Evolutionary conservation across 768 basidiomycete genomes (phyloP).

Genomic region (Solioccasus polychromus): DNA sequence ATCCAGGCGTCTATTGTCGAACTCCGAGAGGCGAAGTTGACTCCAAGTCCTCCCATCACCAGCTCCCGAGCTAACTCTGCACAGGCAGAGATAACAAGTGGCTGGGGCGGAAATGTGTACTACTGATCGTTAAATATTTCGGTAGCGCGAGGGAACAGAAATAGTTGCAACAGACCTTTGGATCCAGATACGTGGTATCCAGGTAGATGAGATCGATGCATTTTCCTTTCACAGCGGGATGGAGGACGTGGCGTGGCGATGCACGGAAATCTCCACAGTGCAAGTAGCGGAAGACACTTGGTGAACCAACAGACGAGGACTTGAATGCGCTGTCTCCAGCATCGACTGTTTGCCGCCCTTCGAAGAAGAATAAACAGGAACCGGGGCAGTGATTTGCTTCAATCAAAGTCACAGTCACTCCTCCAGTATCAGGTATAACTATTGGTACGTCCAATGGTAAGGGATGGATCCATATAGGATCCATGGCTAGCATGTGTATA

Average conservation of each 20-base stretch:
- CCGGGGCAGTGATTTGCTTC: constrained; percentile 99
- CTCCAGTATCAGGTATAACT: constrained; percentile 75
- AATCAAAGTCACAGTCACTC: constrained; percentile 89
- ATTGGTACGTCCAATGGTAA: constrained; percentile 78
- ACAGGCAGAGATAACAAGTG: constrained; percentile 91
- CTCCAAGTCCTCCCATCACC: constrained; percentile 39
- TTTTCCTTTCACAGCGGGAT: constrained; percentile 81
- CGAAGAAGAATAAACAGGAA: constrained; percentile 90
- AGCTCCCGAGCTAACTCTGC: constrained; percentile 73
- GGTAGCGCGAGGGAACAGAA: not conserved
- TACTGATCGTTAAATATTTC: constrained; percentile 26
- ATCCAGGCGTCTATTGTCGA: constrained; percentile 55
- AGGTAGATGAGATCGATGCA: constrained; percentile 85
- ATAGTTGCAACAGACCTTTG: constrained; percentile 50
- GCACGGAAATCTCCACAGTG: constrained; percentile 96
- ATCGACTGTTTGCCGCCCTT: constrained; percentile 85
- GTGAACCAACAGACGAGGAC: constrained; percentile 67
- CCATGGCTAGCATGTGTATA: constrained; percentile 85
- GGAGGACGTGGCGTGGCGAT: constrained; percentile 81
- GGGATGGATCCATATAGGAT: constrained; percentile 84
- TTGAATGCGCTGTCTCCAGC: constrained; percentile 82
- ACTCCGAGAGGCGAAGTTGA: constrained; percentile 24
- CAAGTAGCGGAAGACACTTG: constrained; percentile 76
- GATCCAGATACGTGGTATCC: constrained; percentile 94
- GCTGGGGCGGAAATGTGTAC: constrained; percentile 95